Base-by-base conservation (phyloP, 306 rosid species). In the Quercus glauca region DNA sequence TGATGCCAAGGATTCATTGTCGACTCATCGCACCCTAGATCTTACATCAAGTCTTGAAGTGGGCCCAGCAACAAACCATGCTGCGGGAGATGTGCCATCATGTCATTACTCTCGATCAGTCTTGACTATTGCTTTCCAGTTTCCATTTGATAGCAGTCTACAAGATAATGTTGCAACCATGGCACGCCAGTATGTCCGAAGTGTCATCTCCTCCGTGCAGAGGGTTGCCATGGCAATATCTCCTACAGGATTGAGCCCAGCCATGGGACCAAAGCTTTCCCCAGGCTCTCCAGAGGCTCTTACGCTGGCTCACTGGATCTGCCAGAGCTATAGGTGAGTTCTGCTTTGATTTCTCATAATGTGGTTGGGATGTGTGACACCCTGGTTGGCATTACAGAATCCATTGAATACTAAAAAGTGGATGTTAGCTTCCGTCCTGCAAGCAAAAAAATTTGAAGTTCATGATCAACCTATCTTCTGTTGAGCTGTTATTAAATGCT, bases 141-240 rank as follows among this genome's bases (percentile, higher is more conserved):
- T 96, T 84, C 98, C 98, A 23, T 93, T 93, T 2, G 97, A 96
- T 81, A 89, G 87, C 76, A 88, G 78, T 79, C 76, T 93, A 76
- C 97, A 93, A 84, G 94, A 96, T 13, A 93, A 91, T 71, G 93
- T 96, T 67, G 89, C 90, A 4, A 73, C 87, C 70, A 96, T 96
- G 98, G 99, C 99, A 55, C 88, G 92, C 0, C 98, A 96, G 76
- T 96, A 96, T 17, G 94, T 96, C 20, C 93, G 94, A 0, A 89
- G 92, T 26, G 97, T 96, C 71, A 91, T 96, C 71, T 83, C 99
- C 70, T 90, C 99, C 0, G 99, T 96, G 58, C 98, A 96, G 84
- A 87, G 97, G 89, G 96, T 96, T 85, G 99, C 98, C 18, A 85
- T 87, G 92, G 99, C 98, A 56, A 91, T 96, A 84, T 91, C 98